Conservation (phyloP, 2,329 filamentous ascomycete species). For the Penicillium brasilianum region DNA sequence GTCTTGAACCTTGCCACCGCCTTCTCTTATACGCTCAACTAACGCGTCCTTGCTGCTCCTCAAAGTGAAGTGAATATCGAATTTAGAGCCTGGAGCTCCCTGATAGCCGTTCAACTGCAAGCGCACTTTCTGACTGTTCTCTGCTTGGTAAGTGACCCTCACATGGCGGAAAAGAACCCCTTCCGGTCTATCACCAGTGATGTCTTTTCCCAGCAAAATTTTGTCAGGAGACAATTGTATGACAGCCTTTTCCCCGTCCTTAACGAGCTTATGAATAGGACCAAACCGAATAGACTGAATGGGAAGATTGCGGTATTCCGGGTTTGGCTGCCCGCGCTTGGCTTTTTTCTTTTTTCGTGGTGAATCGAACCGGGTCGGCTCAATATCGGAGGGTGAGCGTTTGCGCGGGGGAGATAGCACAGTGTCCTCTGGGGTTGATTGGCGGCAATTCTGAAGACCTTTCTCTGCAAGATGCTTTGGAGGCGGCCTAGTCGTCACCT, state of each 20-base stretch:
- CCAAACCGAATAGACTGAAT: slow-evolving; percentile 31
- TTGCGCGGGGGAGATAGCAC: slow-evolving; percentile 14
- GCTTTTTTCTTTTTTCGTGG: slow-evolving; percentile 22
- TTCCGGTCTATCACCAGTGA: background rate
- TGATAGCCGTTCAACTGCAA: slow-evolving; percentile 32
- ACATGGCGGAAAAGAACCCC: slow-evolving; percentile 33
- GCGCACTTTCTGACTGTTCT: slow-evolving; percentile 28
- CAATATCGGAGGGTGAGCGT: slow-evolving; percentile 42
- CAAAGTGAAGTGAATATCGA: slow-evolving; percentile 39
- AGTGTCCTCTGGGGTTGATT: slow-evolving; percentile 7
- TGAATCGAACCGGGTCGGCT: slow-evolving; percentile 34
- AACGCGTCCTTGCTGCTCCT: background rate
- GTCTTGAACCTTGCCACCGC: slow-evolving; percentile 15
- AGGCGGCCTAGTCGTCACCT: slow-evolving; percentile 35
- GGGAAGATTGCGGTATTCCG: background rate
- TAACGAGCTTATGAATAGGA: slow-evolving; percentile 15
- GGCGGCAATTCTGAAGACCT: slow-evolving; percentile 10
- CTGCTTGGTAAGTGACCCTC: slow-evolving; percentile 20
- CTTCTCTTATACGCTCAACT: slow-evolving; percentile 12
- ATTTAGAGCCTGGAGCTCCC: slow-evolving; percentile 19
- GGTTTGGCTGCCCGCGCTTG: slow-evolving; percentile 13
- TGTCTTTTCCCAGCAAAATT: slow-evolving; percentile 17
- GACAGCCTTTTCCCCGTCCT: slow-evolving; percentile 12
- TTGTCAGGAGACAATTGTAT: slow-evolving; percentile 23
- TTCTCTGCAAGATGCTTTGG: slow-evolving; percentile 18